Percentiles rank a stretch among this genome's conserved stretches.
phyloP scores from a whole-genome alignment of 305 asterid species.

The Fraxinus latifolia region DNA sequence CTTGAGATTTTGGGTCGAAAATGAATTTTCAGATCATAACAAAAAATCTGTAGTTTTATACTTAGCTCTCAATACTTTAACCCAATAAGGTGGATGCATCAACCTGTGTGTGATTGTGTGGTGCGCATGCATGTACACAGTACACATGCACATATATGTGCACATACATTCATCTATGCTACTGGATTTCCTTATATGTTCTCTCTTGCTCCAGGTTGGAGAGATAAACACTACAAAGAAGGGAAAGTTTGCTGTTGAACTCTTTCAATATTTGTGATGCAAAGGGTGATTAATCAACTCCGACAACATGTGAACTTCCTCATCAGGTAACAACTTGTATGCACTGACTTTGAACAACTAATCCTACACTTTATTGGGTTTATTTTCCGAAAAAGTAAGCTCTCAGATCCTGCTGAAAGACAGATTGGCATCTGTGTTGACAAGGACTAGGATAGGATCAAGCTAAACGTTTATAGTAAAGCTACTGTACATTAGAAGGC shows the following conservation, averaged over 20 bases:
- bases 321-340: not conserved
- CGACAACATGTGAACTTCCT: not conserved
- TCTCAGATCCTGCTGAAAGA: not conserved
- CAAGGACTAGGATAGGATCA: not conserved
- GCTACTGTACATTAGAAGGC: not conserved
- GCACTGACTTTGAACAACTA: not conserved
- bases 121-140: not conserved
- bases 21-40: not conserved
- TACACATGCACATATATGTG: not conserved
- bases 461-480: not conserved
- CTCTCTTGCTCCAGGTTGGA: conserved; percentile 49
- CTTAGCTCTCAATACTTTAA: not conserved
- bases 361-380: not conserved
- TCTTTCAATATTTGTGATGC: conserved; percentile 59
- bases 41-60: not conserved
- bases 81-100: not conserved
- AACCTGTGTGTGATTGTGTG: not conserved
- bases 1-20: not conserved
- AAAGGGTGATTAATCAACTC: not conserved
- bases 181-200: not conserved
- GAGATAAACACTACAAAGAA: conserved; percentile 68
- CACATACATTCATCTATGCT: not conserved
- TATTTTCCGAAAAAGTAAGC: not conserved
- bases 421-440: not conserved
- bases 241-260: conserved; percentile 79